Percentiles rank a stretch among this genome's conserved stretches.
Evolutionary conservation across 23 red algal genomes (phyloP).

Genomic region (Gracilaria domingensis): DNA sequence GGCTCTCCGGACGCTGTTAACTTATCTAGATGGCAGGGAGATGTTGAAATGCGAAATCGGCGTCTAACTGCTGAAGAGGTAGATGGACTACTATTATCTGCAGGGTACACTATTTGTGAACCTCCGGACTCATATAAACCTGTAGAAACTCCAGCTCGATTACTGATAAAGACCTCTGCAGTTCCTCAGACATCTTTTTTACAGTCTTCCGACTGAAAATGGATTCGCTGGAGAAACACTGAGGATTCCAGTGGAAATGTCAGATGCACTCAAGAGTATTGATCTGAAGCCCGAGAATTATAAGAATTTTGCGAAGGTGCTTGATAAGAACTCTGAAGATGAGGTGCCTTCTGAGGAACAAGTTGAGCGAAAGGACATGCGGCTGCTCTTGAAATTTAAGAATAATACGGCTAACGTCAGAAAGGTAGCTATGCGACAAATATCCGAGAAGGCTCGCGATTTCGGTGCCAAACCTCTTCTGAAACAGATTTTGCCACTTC

Average conservation of each 20-base stretch:
- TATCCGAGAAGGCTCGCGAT: constrained; percentile 83
- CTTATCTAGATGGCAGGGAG: constrained; percentile 58
- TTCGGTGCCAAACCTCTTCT: constrained; percentile 87
- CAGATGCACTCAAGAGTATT: constrained; percentile 79
- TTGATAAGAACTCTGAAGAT: constrained; percentile 65
- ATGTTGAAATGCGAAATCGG: constrained; percentile 71
- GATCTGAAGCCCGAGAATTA: constrained; percentile 89
- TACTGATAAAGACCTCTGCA: constrained; percentile 58
- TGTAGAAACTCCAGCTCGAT: constrained; percentile 51
- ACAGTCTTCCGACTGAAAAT: constrained; percentile 72
- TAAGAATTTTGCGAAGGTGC: constrained; percentile 79
- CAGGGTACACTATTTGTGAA: constrained; percentile 81
- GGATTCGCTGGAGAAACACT: constrained; percentile 44
- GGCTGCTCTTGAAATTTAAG: constrained; percentile 90
- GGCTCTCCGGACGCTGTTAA: constrained; percentile 56
- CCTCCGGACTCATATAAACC: constrained; percentile 81
- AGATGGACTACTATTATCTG: constrained; percentile 79
- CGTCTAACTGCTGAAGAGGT: constrained; percentile 79
- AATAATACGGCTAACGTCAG: constrained; percentile 79
- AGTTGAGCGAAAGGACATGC: constrained; percentile 83
- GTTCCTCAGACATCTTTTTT: constrained; percentile 55
- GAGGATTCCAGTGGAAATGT: constrained; percentile 61
- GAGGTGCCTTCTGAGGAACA: constrained; percentile 79
- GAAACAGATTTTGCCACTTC: constrained; percentile 80
- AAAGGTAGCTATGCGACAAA: constrained; percentile 85